Percentiles rank a stretch among this genome's conserved stretches.
phyloP scores from a whole-genome alignment of 805 yeast genomes.

The Teunomyces stri region DNA sequence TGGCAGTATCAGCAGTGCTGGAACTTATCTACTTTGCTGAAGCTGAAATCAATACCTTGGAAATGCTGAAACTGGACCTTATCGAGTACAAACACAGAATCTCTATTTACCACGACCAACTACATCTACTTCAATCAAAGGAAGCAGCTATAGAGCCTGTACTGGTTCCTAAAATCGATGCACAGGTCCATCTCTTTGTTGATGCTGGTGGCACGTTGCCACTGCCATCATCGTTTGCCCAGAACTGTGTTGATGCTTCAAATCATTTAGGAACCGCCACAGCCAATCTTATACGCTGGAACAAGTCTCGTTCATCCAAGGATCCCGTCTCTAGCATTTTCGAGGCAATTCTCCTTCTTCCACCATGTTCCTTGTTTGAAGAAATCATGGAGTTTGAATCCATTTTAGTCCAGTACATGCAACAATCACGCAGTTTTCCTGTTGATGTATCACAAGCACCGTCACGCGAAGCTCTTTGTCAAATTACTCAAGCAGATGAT shows the following conservation, averaged over 20 bases:
- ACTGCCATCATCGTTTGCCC: not conserved
- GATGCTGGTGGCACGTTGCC: not conserved
- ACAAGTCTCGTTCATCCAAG: not conserved
- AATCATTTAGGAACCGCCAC: not conserved
- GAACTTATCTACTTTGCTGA: slow-evolving; percentile 9
- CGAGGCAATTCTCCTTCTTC: not conserved
- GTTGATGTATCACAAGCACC: slow-evolving; percentile 14
- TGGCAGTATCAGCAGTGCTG: slow-evolving; percentile 12
- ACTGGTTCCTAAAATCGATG: not conserved
- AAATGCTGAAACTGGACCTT: not conserved
- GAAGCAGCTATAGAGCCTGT: not conserved
- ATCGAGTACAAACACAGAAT: not conserved
- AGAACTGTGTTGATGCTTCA: not conserved
- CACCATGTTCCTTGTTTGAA: slow-evolving; percentile 15
- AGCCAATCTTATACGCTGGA: not conserved
- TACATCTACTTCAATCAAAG: not conserved
- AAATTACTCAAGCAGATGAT: not conserved
- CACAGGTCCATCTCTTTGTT: not conserved
- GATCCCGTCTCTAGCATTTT: not conserved
- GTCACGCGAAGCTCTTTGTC: slow-evolving; percentile 9
- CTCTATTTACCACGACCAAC: not conserved
- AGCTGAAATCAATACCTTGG: slow-evolving; percentile 1
- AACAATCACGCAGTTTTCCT: slow-evolving; percentile 11
- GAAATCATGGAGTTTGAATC: slow-evolving; percentile 6
- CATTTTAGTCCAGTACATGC: slow-evolving; percentile 7